Conservation (phyloP, 1,139 yeast genomes). For the Candida sojae region DNA sequence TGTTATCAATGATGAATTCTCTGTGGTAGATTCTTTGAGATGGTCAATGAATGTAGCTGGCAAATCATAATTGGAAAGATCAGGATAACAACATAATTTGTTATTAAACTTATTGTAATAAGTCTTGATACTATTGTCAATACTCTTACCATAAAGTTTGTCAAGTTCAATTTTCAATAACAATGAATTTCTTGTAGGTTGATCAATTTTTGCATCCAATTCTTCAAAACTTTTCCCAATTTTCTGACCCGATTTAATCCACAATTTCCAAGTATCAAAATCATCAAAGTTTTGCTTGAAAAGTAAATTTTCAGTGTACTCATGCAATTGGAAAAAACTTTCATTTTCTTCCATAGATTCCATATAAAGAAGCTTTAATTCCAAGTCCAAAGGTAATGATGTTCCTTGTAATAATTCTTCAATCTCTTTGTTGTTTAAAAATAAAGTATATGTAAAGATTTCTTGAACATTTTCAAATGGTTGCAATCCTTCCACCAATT, state of each 20-base stretch:
- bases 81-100: conserved; percentile 65
- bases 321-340: conserved; percentile 44
- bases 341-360: conserved; percentile 40
- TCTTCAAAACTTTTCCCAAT: conserved; percentile 27
- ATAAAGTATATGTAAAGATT: conserved; percentile 51
- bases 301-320: conserved; percentile 34
- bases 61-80: conserved; percentile 43
- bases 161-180: conserved; percentile 57
- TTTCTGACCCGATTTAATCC: conserved; percentile 46
- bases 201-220: conserved; percentile 22
- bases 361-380: conserved; percentile 54
- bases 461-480: conserved; percentile 60
- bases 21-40: conserved; percentile 14
- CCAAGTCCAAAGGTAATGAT: conserved; percentile 49
- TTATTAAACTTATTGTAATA: conserved; percentile 48
- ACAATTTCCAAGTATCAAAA: conserved; percentile 59
- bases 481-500: conserved; percentile 45
- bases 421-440: conserved; percentile 40
- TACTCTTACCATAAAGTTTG: conserved; percentile 17
- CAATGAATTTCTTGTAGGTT: conserved; percentile 53
- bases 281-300: conserved; percentile 53
- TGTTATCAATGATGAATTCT: conserved; percentile 34
- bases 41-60: conserved; percentile 14
- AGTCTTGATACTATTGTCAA: conserved; percentile 27
- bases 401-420: conserved; percentile 29